phyloP scores from a whole-genome alignment of 805 yeast species.

The Isabelozyma heimii region DNA sequence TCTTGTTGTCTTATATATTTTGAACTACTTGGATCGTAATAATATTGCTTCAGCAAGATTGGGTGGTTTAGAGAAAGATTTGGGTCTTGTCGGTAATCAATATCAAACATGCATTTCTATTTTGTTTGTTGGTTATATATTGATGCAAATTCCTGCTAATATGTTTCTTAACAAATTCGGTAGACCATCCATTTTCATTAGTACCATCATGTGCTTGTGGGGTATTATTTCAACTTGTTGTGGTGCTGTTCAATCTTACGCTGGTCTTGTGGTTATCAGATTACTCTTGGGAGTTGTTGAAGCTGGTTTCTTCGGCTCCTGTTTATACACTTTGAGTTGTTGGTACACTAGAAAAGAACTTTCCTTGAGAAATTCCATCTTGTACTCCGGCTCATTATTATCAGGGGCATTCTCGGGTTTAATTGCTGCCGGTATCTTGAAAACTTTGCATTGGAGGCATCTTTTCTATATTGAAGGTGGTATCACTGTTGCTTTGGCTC shows the following conservation, averaged over 20 bases:
- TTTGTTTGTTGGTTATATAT: constrained; percentile 48
- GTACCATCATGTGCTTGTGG: constrained; percentile 50
- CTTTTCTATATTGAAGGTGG: constrained; percentile 56
- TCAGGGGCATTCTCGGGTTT: constrained; percentile 57
- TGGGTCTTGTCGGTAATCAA: constrained; percentile 39
- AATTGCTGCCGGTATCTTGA: constrained; percentile 52
- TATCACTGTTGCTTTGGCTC: constrained; percentile 45
- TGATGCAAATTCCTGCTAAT: constrained; percentile 49
- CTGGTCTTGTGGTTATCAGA: constrained; percentile 45
- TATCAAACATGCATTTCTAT: constrained; percentile 53
- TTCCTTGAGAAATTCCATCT: constrained; percentile 47
- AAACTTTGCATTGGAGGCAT: constrained; percentile 53
- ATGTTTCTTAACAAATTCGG: constrained; percentile 46
- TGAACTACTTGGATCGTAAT: constrained; percentile 51
- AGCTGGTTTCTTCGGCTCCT: constrained; percentile 48
- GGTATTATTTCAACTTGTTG: constrained; percentile 48
- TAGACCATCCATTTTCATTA: constrained; percentile 49
- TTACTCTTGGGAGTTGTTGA: constrained; percentile 46
- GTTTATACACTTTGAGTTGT: constrained; percentile 48
- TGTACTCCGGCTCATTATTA: constrained; percentile 49
- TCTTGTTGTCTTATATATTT: constrained; percentile 48
- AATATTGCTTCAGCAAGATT: constrained; percentile 54
- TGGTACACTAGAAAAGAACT: constrained; percentile 55
- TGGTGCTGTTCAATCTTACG: constrained; percentile 44
- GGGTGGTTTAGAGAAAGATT: constrained; percentile 47